Evolutionary conservation across 768 basidiomycete species (phyloP).

Genomic region (Phallus indusiatus): DNA sequence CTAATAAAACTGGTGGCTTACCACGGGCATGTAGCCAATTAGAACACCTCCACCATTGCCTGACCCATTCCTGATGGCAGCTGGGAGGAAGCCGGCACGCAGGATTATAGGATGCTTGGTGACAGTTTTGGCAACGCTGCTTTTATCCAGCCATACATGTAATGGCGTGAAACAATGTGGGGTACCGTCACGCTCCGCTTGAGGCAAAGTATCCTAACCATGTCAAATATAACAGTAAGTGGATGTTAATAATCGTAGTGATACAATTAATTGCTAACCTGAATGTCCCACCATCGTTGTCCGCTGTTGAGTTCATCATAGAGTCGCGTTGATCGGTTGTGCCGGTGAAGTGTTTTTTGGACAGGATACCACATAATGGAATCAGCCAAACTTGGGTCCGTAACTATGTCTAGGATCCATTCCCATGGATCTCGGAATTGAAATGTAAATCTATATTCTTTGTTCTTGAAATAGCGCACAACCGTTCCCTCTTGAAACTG

Average conservation of each 20-base stretch:
- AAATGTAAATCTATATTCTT: conserved; percentile 15
- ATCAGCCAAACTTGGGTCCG: conserved; percentile 15
- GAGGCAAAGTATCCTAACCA: not conserved
- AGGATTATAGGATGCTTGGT: conserved; percentile 22
- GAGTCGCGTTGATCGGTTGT: conserved; percentile 12
- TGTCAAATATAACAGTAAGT: not conserved
- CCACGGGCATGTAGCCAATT: conserved; percentile 21
- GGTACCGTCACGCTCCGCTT: not conserved
- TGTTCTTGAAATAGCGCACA: conserved; percentile 12
- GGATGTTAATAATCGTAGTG: no score
- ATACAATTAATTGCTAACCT: conserved; percentile 14
- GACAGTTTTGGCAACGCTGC: conserved; percentile 19
- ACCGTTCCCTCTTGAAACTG: conserved; percentile 17
- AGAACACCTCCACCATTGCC: conserved; percentile 27
- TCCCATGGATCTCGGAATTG: conserved; percentile 24
- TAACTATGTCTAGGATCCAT: conserved; percentile 15
- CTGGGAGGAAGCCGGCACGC: conserved; percentile 20
- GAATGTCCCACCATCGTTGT: conserved; percentile 21
- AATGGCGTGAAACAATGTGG: conserved; percentile 21
- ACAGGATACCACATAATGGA: conserved; percentile 17
- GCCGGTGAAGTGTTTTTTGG: conserved; percentile 17
- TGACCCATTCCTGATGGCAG: conserved; percentile 22
- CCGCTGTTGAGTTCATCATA: conserved; percentile 23
- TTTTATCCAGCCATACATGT: conserved; percentile 25
- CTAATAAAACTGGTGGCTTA: conserved; percentile 6